These are phyloP conservation scores for Phylloporus sp. DNA, from an alignment of 1,284 basidiomycete genomes.

Conservation along the genomic window DNA sequence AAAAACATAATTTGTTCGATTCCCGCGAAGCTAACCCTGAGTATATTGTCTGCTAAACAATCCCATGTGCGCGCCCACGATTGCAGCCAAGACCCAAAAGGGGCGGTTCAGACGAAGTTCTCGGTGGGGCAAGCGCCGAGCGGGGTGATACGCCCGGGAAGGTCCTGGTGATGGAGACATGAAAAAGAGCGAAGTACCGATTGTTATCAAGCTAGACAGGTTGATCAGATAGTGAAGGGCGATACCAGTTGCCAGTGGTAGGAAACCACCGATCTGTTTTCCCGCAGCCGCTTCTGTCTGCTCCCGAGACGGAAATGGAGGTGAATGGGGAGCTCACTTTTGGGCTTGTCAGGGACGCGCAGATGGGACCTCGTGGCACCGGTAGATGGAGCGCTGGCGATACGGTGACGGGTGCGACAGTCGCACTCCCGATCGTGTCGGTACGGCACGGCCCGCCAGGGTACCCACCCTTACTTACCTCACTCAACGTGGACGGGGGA, in stretches of 20 bases:
- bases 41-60: not conserved
- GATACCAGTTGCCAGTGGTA: not conserved
- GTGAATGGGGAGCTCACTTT: conserved; percentile 4
- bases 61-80: not conserved
- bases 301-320: conserved; percentile 18
- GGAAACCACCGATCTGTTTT: conserved; percentile 16
- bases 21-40: conserved; percentile 35
- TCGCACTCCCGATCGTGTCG: conserved; percentile 26
- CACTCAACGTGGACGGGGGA: conserved; percentile 16
- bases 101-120: not conserved
- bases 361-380: conserved; percentile 27
- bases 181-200: conserved; percentile 4
- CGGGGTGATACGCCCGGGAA: conserved; percentile 4
- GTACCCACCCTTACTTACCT: conserved; percentile 5
- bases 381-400: conserved; percentile 20
- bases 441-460: conserved; percentile 4
- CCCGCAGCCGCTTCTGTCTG: conserved; percentile 5
- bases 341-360: conserved; percentile 20
- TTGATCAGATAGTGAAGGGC: conserved; percentile 13
- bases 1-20: conserved; percentile 3
- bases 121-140: not conserved
- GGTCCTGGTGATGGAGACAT: conserved; percentile 1
- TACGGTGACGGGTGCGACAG: conserved; percentile 24
- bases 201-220: conserved; percentile 8
- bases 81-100: not conserved